Conservation (phyloP, 345 rosid genomes). For the Erodium maritimum region DNA sequence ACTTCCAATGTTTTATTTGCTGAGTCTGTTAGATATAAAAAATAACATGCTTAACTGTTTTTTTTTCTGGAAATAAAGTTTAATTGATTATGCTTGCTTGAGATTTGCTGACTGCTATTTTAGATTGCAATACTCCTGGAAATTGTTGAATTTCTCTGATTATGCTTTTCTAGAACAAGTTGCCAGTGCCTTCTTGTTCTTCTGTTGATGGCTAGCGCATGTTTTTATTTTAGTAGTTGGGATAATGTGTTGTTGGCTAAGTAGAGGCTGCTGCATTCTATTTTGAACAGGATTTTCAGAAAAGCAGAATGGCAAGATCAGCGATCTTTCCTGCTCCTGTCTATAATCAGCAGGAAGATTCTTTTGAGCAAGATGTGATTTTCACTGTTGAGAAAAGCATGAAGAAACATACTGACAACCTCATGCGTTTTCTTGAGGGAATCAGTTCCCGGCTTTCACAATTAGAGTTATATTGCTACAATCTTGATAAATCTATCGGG, state of each 20-base stretch:
- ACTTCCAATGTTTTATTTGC: background rate
- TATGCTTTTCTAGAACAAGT: background rate
- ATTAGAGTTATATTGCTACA: constrained; percentile 79
- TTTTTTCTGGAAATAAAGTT: background rate
- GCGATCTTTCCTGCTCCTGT: constrained; percentile 44
- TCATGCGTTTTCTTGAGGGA: constrained; percentile 94
- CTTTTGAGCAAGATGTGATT: constrained; percentile 46
- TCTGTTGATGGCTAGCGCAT: constrained; percentile 1
- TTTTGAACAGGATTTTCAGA: constrained; percentile 59
- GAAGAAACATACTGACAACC: constrained; percentile 67
- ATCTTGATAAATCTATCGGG: constrained; percentile 88
- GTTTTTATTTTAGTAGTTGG: background rate
- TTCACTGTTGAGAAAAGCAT: constrained; percentile 56
- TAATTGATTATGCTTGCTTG: background rate
- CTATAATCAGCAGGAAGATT: constrained; percentile 83
- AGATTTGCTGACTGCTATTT: background rate
- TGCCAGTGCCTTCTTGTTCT: background rate
- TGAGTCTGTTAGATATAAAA: background rate
- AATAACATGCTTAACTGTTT: background rate
- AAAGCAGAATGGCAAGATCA: constrained; percentile 59
- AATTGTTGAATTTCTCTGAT: background rate
- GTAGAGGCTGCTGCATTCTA: background rate
- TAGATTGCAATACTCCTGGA: background rate
- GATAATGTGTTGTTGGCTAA: background rate
- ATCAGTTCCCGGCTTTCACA: constrained; percentile 92